These are phyloP conservation scores for Atkinsonella texensis DNA, from an alignment of 2,329 filamentous ascomycete genomes.

Conservation along the genomic window DNA sequence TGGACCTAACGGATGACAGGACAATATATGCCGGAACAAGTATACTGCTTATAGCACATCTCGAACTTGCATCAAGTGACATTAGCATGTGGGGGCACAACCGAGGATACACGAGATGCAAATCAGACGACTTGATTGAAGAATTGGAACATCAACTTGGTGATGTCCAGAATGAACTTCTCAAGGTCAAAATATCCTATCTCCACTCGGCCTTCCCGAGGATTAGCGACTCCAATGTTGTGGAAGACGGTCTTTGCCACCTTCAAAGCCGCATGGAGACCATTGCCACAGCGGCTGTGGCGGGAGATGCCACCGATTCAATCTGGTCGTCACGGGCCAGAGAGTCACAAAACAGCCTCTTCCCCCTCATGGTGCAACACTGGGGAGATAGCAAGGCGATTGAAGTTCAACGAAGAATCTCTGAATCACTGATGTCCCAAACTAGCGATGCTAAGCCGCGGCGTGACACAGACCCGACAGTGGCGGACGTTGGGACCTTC, in stretches of 20 bases:
- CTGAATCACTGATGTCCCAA: conserved; percentile 3
- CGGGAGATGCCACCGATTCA: conserved; percentile 34
- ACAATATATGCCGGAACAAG: conserved; percentile 31
- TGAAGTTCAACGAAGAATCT: conserved; percentile 5
- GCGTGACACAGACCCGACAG: neutral
- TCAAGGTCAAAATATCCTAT: conserved; percentile 41
- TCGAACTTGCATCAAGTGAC: conserved; percentile 21
- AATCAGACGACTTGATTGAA: conserved; percentile 44
- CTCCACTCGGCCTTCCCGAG: conserved; percentile 42
- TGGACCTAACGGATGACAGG: conserved; percentile 18
- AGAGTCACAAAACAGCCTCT: conserved; percentile 25
- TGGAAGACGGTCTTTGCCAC: conserved; percentile 21
- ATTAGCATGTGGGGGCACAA: conserved; percentile 11
- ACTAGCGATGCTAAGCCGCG: neutral
- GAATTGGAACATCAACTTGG: conserved; percentile 47
- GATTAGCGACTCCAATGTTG: conserved; percentile 12
- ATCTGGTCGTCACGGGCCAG: conserved; percentile 36
- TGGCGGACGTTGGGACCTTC: neutral
- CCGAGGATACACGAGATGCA: conserved; percentile 23
- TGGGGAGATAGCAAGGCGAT: conserved; percentile 35
- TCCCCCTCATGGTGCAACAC: conserved; percentile 33
- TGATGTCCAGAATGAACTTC: conserved; percentile 32
- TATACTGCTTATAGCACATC: conserved; percentile 35
- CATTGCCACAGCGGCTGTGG: conserved; percentile 36
- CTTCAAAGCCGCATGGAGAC: conserved; percentile 41